Conservation (phyloP, 768 basidiomycete genomes). For the Serpula lacrymans region DNA sequence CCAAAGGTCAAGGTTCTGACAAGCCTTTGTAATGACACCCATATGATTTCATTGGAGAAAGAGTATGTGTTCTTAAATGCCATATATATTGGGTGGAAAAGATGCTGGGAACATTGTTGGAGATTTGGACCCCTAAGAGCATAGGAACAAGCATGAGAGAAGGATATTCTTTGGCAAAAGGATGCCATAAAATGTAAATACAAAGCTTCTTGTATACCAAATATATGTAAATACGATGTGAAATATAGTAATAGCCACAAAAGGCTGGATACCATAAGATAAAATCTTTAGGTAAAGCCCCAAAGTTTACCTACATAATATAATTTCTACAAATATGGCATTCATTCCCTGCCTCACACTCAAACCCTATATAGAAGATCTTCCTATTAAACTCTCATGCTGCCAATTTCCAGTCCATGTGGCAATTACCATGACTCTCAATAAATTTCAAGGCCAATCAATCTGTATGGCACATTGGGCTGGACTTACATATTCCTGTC, state of each 20-base stretch:
- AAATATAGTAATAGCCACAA: too few relatives aligned
- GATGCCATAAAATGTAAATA: too few relatives aligned
- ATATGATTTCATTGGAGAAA: constrained; percentile 22
- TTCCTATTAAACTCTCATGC: constrained; percentile 20
- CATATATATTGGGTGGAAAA: constrained; percentile 28
- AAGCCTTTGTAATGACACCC: constrained; percentile 36
- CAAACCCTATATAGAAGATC: constrained; percentile 7
- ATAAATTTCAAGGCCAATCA: constrained; percentile 49
- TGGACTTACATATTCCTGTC: constrained; percentile 34
- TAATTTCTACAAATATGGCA: too few relatives aligned
- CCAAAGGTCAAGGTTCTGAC: too few relatives aligned
- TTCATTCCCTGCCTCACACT: constrained; percentile 32
- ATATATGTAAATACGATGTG: too few relatives aligned
- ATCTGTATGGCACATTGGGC: constrained; percentile 37
- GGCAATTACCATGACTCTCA: constrained; percentile 42
- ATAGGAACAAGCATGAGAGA: too few relatives aligned
- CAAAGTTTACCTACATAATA: too few relatives aligned
- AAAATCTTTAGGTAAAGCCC: too few relatives aligned
- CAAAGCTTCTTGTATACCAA: too few relatives aligned
- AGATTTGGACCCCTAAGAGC: too few relatives aligned
- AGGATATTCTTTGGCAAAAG: too few relatives aligned
- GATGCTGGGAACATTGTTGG: constrained; percentile 25
- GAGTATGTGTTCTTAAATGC: constrained; percentile 28
- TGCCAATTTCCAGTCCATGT: constrained; percentile 39
- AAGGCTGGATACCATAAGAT: too few relatives aligned